phyloP scores from a whole-genome alignment of 768 basidiomycete genomes.

The Pholiota molesta region DNA sequence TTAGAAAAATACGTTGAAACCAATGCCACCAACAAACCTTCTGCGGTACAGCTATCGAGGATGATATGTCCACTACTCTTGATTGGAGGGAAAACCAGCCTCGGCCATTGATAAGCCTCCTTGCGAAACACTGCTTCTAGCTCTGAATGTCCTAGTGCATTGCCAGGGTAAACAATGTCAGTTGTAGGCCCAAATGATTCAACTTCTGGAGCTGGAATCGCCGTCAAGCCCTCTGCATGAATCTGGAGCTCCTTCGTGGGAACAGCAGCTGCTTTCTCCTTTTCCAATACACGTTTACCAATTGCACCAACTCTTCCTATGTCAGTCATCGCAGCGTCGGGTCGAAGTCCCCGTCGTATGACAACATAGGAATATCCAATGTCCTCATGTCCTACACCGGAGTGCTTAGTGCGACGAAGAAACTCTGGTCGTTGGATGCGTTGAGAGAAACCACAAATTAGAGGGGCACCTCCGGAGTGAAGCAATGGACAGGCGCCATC shows the following conservation, averaged over 20 bases:
- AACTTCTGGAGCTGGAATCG: constrained; percentile 5
- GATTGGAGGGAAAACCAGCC: constrained; percentile 89
- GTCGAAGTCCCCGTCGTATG: constrained; percentile 78
- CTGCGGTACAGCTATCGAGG: constrained; percentile 82
- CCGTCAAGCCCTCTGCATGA: constrained; percentile 33
- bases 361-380: constrained; percentile 90
- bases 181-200: constrained; percentile 6
- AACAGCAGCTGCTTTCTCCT: constrained; percentile 28
- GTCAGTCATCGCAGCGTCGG: constrained; percentile 38
- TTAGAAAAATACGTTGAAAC: constrained; percentile 1
- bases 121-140: constrained; percentile 59
- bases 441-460: constrained; percentile 85
- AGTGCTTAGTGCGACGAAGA: constrained; percentile 87
- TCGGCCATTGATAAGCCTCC: constrained; percentile 88
- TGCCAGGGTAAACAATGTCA: constrained; percentile 11
- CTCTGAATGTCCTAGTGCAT: constrained; percentile 29
- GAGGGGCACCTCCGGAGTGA: constrained; percentile 49
- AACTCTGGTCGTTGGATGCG: constrained; percentile 86
- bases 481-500: constrained; percentile 83
- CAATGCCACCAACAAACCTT: constrained; percentile 57
- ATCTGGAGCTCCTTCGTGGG: constrained; percentile 45
- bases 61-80: constrained; percentile 92
- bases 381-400: constrained; percentile 83
- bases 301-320: constrained; percentile 58
- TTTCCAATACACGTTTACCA: constrained; percentile 46